Percentiles rank a stretch among this genome's conserved stretches.
Evolutionary conservation across 2,329 filamentous ascomycete genomes (phyloP).

Genomic region (Hypoxylon sp.): DNA sequence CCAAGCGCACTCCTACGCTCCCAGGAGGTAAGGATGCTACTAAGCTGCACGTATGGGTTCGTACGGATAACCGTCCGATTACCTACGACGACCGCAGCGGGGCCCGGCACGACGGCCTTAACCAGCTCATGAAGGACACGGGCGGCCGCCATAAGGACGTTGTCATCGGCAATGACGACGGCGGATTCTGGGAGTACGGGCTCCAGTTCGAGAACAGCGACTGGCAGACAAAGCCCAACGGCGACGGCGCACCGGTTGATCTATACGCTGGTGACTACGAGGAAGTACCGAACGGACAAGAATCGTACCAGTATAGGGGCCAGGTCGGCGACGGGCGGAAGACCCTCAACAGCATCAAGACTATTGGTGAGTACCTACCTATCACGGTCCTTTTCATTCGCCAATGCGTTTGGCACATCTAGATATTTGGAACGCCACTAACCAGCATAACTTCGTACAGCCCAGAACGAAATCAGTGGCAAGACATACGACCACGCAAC

Average conservation of each 20-base stretch:
- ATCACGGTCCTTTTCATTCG: too few relatives aligned
- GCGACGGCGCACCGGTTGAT: not conserved
- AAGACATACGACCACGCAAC: conserved; percentile 1
- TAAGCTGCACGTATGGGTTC: conserved; percentile 7
- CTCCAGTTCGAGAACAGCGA: conserved; percentile 2
- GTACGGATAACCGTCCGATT: not conserved
- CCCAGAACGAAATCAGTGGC: not conserved
- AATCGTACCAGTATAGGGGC: not conserved
- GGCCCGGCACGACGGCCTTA: not conserved
- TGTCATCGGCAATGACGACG: conserved; percentile 1
- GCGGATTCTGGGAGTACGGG: not conserved
- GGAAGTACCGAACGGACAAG: not conserved
- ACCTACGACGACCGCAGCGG: not conserved
- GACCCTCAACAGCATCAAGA: not conserved
- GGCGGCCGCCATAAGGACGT: conserved; percentile 2
- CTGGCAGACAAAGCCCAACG: not conserved
- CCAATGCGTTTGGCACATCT: too few relatives aligned
- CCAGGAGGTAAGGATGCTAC: not conserved
- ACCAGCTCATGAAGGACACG: conserved; percentile 6
- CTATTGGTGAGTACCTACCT: conserved; percentile 1
- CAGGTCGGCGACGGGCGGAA: conserved; percentile 3
- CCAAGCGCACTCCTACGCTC: conserved; percentile 1
- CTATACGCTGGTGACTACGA: not conserved
- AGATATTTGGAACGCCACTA: too few relatives aligned
- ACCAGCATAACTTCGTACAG: conserved; percentile 1